Percentiles rank a stretch among this genome's conserved stretches.
Conservation (phyloP, 2,329 filamentous ascomycete species). For the Talaromyces sp. region DNA sequence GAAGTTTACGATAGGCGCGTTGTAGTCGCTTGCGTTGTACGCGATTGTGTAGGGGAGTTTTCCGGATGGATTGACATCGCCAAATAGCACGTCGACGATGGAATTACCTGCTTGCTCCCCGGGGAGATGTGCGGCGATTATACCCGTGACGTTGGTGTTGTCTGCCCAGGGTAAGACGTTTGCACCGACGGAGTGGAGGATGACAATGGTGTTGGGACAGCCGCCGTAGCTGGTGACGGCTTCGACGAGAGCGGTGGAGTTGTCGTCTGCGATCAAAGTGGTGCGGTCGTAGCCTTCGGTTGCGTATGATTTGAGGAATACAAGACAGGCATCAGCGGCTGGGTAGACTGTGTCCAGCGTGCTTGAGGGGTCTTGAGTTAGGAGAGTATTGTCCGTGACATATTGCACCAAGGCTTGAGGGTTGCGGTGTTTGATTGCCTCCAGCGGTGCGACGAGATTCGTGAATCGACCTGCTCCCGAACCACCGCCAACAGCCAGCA, state of each 20-base stretch:
- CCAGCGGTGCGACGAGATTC: slow-evolving; percentile 25
- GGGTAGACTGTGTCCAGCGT: slow-evolving; percentile 24
- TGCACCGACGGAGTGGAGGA: slow-evolving; percentile 67
- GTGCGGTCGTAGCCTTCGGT: slow-evolving; percentile 45
- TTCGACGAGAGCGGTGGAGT: slow-evolving; percentile 43
- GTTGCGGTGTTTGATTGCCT: slow-evolving; percentile 21
- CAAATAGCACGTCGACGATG: slow-evolving; percentile 64
- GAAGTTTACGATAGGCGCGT: slow-evolving; percentile 48
- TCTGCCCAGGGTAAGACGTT: slow-evolving; percentile 68
- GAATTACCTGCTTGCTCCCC: slow-evolving; percentile 68
- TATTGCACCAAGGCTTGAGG: slow-evolving; percentile 24
- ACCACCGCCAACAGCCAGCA: slow-evolving; percentile 25
- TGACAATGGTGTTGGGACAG: slow-evolving; percentile 59
- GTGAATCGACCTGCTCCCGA: slow-evolving; percentile 29
- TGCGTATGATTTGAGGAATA: slow-evolving; percentile 57
- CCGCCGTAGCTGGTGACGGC: slow-evolving; percentile 27
- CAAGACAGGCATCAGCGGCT: slow-evolving; percentile 51
- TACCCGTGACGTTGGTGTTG: slow-evolving; percentile 55
- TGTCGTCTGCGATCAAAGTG: slow-evolving; percentile 42
- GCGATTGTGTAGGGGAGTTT: slow-evolving; percentile 53
- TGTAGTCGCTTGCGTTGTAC: slow-evolving; percentile 17
- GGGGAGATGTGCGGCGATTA: slow-evolving; percentile 69
- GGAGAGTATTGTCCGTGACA: slow-evolving; percentile 44
- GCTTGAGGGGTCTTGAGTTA: neutral
- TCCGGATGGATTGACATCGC: slow-evolving; percentile 61